Evolutionary conservation across 2,329 filamentous ascomycete genomes (phyloP), one percentile per base, ranked within the genome.

Genomic region (Nemania sp.): DNA sequence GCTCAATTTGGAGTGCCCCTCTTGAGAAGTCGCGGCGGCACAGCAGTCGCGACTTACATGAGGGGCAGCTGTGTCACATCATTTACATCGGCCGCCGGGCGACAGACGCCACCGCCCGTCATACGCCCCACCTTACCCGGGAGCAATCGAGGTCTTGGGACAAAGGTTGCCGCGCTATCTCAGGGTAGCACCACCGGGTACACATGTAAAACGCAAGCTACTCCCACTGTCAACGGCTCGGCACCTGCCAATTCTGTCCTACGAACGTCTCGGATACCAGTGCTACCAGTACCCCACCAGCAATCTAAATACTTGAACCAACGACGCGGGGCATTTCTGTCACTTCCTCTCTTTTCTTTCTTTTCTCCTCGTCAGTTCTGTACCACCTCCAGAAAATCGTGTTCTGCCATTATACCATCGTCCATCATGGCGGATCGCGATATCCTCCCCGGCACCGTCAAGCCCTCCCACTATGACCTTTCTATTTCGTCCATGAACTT

Each of bases 401-500:
- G 66, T 56, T 64, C 64, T 14, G 65, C 63, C 41, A 66, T 68
- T 49, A 68, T 70, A 40, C 66, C 67, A 9, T 69, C 68, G 5
- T 70, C 66, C 62, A 69, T 70, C 64, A 84, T 84, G 77, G 72
- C 76, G 46, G 83, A 86, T 71, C 78, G 84, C 69, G 83, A 87
- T 56, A 77, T 84, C 61, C 80, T 87, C 57, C 83, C 84, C 42
- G 76, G 78, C 65, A 74, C 73, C 62, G 84, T 93, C 69, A 93
- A 91, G 76, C 91, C 94, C 2, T 77, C 80, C 59, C 91, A 97
- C 76, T 99, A 99, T 75, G 79, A 83, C 66, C 79, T 99, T 61
- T 90, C 87, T 51, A 82, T 99, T 64, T 84, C 80, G 68, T 87
- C 94, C 64, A 77, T 99, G 60, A 86, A 96, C 55, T 96, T 93